Percentiles rank a stretch among this genome's conserved stretches.
Evolutionary conservation across 345 rosid species (phyloP).

Genomic region (Arabis hirsuta): DNA sequence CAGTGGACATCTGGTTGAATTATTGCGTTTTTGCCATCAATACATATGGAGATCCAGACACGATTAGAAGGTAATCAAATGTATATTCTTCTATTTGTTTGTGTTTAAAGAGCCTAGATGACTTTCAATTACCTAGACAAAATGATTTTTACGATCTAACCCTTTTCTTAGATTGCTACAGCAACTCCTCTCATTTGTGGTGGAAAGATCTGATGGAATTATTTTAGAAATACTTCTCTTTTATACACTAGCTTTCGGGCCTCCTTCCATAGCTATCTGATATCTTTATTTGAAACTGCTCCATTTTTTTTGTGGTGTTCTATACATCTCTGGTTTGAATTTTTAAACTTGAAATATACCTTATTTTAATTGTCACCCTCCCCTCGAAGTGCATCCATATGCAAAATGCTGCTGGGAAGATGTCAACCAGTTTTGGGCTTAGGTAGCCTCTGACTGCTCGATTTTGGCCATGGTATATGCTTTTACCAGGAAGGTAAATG

Average conservation of each 20-base stretch:
- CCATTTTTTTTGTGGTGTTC: constrained; percentile 37
- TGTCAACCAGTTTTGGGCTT: constrained; percentile 82
- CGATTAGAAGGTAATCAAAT: constrained; percentile 80
- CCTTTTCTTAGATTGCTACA: constrained; percentile 64
- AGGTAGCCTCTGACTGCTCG: constrained; percentile 91
- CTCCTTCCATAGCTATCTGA: constrained; percentile 45
- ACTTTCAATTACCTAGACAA: constrained; percentile 44
- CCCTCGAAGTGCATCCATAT: constrained; percentile 71
- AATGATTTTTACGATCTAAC: constrained; percentile 63
- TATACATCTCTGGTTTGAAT: constrained; percentile 37
- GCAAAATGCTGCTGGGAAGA: constrained; percentile 97
- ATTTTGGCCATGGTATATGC: constrained; percentile 83
- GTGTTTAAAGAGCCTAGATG: constrained; percentile 44
- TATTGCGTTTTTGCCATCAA: constrained; percentile 80
- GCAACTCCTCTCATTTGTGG: constrained; percentile 71
- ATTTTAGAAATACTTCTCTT: constrained; percentile 48
- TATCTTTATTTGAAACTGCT: constrained; percentile 41
- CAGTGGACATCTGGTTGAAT: constrained; percentile 97
- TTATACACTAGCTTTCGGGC: constrained; percentile 45
- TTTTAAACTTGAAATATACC: constrained; percentile 43
- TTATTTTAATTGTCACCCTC: constrained; percentile 62
- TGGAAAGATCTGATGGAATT: constrained; percentile 68
- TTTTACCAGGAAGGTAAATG: constrained; percentile 95
- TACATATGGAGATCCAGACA: constrained; percentile 94
- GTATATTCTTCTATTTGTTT: constrained; percentile 35